Conservation (phyloP, 208 protist species). For the Trypanosoma cruzi region DNA sequence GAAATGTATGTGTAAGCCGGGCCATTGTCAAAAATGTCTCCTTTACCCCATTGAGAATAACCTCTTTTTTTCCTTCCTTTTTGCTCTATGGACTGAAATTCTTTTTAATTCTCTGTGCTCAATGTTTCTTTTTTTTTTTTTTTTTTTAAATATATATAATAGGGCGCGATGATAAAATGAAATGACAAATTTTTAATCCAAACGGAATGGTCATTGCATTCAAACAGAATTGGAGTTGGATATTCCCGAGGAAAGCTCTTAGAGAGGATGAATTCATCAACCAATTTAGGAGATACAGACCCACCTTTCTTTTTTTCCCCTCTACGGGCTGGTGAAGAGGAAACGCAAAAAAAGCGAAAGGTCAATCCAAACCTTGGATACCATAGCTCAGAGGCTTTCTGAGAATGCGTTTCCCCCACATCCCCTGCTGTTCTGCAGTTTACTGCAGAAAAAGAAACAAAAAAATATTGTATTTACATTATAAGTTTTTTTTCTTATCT, state of each 20-base stretch:
- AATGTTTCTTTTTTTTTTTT: conserved; percentile 8
- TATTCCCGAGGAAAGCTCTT: not conserved
- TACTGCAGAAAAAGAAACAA: not conserved
- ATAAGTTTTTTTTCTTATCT: not conserved
- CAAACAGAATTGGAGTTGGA: not conserved
- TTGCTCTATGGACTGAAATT: not conserved
- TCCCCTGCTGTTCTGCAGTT: no score
- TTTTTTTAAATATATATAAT: not conserved
- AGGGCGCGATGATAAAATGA: not conserved
- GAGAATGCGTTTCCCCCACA: no score
- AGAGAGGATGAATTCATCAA: not conserved
- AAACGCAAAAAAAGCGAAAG: not conserved
- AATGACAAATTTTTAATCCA: not conserved
- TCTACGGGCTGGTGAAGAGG: not conserved
- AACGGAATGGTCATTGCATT: not conserved
- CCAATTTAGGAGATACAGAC: not conserved
- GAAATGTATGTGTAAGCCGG: conserved; percentile 28
- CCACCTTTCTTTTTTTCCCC: not conserved
- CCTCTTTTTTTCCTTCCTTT: not conserved
- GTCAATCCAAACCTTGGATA: no score
- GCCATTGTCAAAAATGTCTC: not conserved
- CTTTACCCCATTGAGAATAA: not conserved
- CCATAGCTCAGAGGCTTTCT: no score
- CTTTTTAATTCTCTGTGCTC: not conserved
- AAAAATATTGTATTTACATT: not conserved